phyloP scores from a whole-genome alignment of 768 basidiomycete genomes.

The Trametes cubensis region DNA sequence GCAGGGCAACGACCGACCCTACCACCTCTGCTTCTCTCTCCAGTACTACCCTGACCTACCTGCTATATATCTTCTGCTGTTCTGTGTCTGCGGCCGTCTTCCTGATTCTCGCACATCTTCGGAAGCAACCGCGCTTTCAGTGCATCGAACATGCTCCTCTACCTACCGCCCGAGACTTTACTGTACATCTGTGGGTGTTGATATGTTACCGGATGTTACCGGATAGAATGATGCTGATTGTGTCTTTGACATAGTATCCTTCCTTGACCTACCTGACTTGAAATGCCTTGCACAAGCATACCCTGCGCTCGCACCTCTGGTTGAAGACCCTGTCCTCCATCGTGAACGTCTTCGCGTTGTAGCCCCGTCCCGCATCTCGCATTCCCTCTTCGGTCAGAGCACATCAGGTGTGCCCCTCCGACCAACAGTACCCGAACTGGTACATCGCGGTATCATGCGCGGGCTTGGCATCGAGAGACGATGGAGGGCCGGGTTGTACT shows the following conservation, averaged over 20 bases:
- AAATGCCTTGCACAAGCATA: constrained; percentile 52
- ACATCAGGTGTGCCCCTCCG: constrained; percentile 58
- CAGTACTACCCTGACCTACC: background rate
- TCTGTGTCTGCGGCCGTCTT: background rate
- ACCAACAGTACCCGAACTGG: constrained; percentile 67
- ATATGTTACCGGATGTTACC: background rate
- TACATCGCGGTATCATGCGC: constrained; percentile 70
- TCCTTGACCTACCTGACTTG: constrained; percentile 74
- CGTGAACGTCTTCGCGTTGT: constrained; percentile 60
- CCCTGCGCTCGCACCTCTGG: constrained; percentile 50
- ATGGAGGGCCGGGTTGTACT: constrained; percentile 68
- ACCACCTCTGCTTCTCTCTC: background rate
- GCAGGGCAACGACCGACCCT: constrained; percentile 4
- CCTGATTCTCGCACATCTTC: background rate
- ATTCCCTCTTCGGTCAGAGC: constrained; percentile 63
- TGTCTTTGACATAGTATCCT: constrained; percentile 51
- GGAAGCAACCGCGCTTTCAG: background rate
- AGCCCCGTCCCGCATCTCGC: constrained; percentile 67
- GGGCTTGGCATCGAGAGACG: constrained; percentile 67
- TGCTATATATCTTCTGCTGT: background rate
- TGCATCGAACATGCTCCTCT: constrained; percentile 21
- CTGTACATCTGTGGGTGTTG: constrained; percentile 60
- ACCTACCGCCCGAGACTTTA: constrained; percentile 57
- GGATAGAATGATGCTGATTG: too few species aligned
- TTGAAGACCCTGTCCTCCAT: constrained; percentile 67